A percentile compares a stretch with the other conserved stretches of the same genome.
phyloP scores from a whole-genome alignment of 129 eudicot species.

The Escallonia rubra region DNA sequence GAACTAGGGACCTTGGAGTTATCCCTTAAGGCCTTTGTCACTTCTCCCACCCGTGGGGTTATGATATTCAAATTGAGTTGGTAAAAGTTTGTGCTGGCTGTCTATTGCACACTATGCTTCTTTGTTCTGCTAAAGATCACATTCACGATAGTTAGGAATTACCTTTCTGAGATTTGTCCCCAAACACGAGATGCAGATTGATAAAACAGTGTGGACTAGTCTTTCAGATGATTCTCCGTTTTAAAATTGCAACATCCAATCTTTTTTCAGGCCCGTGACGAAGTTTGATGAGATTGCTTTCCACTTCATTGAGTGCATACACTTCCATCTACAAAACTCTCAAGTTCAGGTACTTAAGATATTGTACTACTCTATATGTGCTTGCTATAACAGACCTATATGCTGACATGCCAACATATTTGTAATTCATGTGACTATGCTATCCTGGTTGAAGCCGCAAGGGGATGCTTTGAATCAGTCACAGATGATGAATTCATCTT shows the following conservation, averaged over 20 bases:
- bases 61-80: no score
- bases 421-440: background rate
- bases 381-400: background rate
- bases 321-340: constrained; percentile 53
- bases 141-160: no score
- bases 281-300: constrained; percentile 75
- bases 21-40: no score
- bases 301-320: constrained; percentile 77
- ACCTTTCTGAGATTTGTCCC: background rate
- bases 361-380: no score
- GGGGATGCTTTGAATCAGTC: constrained; percentile 31
- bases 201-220: background rate
- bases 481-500: constrained; percentile 31
- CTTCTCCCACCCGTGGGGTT: no score
- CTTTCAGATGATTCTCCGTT: no score
- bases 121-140: no score
- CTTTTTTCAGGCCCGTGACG: constrained; percentile 68
- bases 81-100: no score
- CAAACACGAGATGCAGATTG: background rate
- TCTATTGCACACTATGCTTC: no score
- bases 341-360: constrained; percentile 44
- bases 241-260: background rate
- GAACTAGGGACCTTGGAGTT: no score
- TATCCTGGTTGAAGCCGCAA: constrained; percentile 28
- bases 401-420: no score